Conservation (phyloP, 1,139 yeast species). For the Chernovozyma aurita region DNA sequence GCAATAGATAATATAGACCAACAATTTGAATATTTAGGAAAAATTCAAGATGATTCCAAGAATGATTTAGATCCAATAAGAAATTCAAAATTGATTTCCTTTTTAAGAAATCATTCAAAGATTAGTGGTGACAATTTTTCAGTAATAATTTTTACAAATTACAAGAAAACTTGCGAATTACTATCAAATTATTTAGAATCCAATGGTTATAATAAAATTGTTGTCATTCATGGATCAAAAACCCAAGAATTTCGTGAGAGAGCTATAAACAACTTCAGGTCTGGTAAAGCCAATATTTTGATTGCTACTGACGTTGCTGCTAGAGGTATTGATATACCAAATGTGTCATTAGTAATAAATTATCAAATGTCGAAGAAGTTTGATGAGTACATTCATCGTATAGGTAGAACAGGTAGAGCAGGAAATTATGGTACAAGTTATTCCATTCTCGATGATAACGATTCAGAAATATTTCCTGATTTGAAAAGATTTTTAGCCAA, state of each 20-base stretch:
- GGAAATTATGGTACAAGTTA: slow-evolving; percentile 74
- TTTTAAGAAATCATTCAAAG: slow-evolving; percentile 25
- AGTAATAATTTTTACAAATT: slow-evolving; percentile 78
- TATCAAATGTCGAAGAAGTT: slow-evolving; percentile 75
- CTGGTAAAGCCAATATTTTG: slow-evolving; percentile 59
- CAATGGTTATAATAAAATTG: slow-evolving; percentile 44
- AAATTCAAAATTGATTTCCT: slow-evolving; percentile 20
- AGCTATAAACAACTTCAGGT: slow-evolving; percentile 62
- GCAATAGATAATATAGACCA: slow-evolving; percentile 70
- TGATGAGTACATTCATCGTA: slow-evolving; percentile 86
- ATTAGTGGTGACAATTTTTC: slow-evolving; percentile 29
- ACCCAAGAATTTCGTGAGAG: slow-evolving; percentile 82
- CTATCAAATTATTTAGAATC: slow-evolving; percentile 46
- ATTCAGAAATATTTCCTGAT: slow-evolving; percentile 48
- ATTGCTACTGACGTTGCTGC: too few species aligned
- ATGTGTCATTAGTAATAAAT: slow-evolving; percentile 80
- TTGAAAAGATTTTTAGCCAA: slow-evolving; percentile 47
- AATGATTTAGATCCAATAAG: slow-evolving; percentile 21
- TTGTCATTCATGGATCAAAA: slow-evolving; percentile 80
- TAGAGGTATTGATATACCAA: slow-evolving; percentile 88
- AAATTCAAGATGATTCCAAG: neutral
- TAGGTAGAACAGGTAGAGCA: slow-evolving; percentile 96
- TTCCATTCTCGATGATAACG: slow-evolving; percentile 63
- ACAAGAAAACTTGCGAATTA: slow-evolving; percentile 66
- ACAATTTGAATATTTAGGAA: slow-evolving; percentile 49